These are phyloP conservation scores for Racocetra persica DNA, from an alignment of 371 early-diverging fungal species.

Conservation along the genomic window DNA sequence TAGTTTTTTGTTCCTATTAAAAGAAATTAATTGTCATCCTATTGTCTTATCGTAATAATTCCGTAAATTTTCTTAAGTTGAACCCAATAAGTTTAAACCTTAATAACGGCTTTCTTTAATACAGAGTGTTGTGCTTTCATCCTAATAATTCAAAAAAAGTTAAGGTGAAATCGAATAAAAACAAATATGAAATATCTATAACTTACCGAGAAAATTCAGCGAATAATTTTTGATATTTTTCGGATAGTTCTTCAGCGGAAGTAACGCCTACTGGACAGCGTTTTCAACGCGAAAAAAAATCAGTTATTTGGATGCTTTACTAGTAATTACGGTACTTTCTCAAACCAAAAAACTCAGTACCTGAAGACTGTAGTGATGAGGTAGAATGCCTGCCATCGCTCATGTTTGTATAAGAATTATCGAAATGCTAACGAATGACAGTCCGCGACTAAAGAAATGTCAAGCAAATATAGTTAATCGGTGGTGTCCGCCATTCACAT, in stretches of 20 bases:
- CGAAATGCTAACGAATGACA: no score
- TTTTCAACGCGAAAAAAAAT: neutral
- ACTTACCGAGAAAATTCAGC: constrained; percentile 68
- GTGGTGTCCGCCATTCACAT: no score
- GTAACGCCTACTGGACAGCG: constrained; percentile 14
- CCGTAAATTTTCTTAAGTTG: neutral
- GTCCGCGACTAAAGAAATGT: no score
- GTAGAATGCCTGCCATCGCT: constrained; percentile 11
- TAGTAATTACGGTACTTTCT: neutral
- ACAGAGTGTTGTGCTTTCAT: constrained; percentile 71
- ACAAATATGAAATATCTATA: neutral
- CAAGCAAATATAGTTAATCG: no score
- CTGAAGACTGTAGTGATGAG: constrained; percentile 42
- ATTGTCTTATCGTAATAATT: neutral
- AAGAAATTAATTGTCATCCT: neutral
- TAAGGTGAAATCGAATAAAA: neutral
- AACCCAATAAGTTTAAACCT: constrained; percentile 51
- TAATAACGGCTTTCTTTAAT: constrained; percentile 67
- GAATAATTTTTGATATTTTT: constrained; percentile 66
- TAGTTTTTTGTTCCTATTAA: constrained; percentile 67
- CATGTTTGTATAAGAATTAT: constrained; percentile 1
- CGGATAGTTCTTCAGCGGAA: constrained; percentile 61
- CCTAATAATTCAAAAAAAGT: constrained; percentile 44
- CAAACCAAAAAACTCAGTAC: neutral
- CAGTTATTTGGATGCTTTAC: neutral